Base-by-base conservation (phyloP, 2,329 filamentous ascomycete genomes). In the Xylariaceae sp. region DNA sequence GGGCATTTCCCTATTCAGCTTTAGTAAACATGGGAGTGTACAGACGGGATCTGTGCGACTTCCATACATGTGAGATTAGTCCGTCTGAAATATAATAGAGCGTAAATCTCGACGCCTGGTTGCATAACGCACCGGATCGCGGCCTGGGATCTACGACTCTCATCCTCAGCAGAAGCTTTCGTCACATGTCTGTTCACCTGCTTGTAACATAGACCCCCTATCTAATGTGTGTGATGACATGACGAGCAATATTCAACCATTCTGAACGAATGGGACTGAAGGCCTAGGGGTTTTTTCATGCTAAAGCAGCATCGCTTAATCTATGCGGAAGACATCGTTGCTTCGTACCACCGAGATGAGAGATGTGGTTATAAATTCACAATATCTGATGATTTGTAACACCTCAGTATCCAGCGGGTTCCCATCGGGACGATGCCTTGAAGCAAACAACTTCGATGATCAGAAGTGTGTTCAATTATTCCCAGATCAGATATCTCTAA, bases 351-450 rank as follows among this genome's bases (percentile, higher is more conserved):
- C 5, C 4, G 1, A 17, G 28, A 9, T 5, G 34, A 33, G 9
- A 9, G 17, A 51, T 41, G 4, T 14, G 2, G 7, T 14, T n/a
- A n/a, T 26, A 16, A n/a, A n/a, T n/a, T n/a, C n/a, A n/a, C n/a
- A n/a, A n/a, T n/a, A n/a, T n/a, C n/a, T n/a, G n/a, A n/a, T n/a
- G n/a, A n/a, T n/a, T n/a, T n/a, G n/a, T n/a, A n/a, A 36, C 34
- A 50, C 48, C 14, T 19, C 28, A 31, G 9, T 31, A 21, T 44
- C 17, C 6, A 33, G 36, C 52, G 34, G 52, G 59, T 47, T 56
- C 29, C 49, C 41, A 53, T 60, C 59, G 56, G 59, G 34, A 60
- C 29, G 24, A 19, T 48, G 48, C 52, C 26, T 56, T 36, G 34
- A 43, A 16, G 45, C 40, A 53, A 33, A 48, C 56, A 9, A 26